Conservation (phyloP, 2,329 filamentous ascomycete species). For the Sporothrix luriei region DNA sequence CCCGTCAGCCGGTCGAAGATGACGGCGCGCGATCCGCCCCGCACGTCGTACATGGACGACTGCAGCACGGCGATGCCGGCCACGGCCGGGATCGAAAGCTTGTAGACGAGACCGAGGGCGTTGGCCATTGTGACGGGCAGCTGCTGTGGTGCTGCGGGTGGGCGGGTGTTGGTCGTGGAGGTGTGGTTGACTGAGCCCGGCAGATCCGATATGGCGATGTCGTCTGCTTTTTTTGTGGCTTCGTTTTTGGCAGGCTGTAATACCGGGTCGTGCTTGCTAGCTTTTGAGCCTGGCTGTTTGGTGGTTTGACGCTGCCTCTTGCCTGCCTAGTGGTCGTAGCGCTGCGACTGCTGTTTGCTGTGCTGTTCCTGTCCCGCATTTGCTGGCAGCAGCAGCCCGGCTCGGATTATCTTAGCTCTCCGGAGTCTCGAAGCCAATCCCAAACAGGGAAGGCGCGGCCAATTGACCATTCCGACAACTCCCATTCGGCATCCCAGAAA, state of each 20-base stretch:
- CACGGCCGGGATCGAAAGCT: conserved; percentile 71
- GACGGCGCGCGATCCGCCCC: conserved; percentile 89
- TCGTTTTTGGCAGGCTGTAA: conserved; percentile 1
- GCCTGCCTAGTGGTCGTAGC: not conserved
- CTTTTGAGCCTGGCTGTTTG: conserved; percentile 8
- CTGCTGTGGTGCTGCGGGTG: not conserved
- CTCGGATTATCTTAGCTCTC: conserved; percentile 31
- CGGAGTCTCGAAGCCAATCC: conserved; percentile 1
- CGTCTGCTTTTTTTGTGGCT: conserved; percentile 22
- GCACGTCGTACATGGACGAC: conserved; percentile 93
- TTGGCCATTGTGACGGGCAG: conserved; percentile 52
- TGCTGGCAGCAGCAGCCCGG: not conserved
- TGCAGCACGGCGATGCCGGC: conserved; percentile 68
- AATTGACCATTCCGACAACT: conserved; percentile 39
- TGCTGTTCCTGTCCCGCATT: not conserved
- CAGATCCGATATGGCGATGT: conserved; percentile 15
- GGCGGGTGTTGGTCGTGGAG: not conserved
- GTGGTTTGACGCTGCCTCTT: conserved; percentile 24
- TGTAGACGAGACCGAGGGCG: conserved; percentile 64
- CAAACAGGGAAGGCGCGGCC: conserved; percentile 21
- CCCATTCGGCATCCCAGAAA: conserved; percentile 37
- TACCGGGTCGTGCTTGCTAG: conserved; percentile 5
- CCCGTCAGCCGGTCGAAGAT: conserved; percentile 94
- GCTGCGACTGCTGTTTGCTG: not conserved
- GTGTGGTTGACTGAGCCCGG: not conserved